phyloP scores from a whole-genome alignment of 2,329 filamentous ascomycete species.

The Aspergillus tamarii region DNA sequence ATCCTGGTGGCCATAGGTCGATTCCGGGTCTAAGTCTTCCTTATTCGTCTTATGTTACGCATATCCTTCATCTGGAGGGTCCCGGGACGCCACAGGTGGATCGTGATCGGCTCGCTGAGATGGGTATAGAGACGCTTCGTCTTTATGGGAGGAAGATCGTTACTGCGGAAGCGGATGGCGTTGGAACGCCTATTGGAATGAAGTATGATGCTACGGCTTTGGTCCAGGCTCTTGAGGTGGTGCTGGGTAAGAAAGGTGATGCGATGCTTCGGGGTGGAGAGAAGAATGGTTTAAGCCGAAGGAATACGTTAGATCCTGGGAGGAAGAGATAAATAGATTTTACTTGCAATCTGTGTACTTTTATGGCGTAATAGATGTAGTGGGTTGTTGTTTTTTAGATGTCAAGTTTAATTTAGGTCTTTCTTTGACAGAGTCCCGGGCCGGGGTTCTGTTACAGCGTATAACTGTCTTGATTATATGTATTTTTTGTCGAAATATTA shows the following conservation, averaged over 20 bases:
- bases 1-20: conserved; percentile 4
- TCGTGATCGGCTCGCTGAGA: conserved; percentile 59
- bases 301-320: conserved; percentile 59
- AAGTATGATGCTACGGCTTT: conserved; percentile 78
- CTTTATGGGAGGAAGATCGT: conserved; percentile 70
- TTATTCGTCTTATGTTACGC: conserved; percentile 74
- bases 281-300: conserved; percentile 52
- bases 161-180: conserved; percentile 37
- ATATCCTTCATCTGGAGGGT: conserved; percentile 78
- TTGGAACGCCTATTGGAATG: conserved; percentile 57
- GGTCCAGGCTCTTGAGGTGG: conserved; percentile 73
- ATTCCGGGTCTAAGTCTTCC: conserved; percentile 41
- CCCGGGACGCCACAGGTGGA: conserved; percentile 72
- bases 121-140: conserved; percentile 77
- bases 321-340: conserved; percentile 21
- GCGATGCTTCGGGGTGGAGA: conserved; percentile 46
- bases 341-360: background rate
- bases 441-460: background rate
- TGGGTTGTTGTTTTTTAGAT: no score
- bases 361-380: background rate
- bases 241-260: conserved; percentile 69
- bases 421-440: background rate
- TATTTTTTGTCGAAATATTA: background rate
- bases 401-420: background rate
- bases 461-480: conserved; percentile 1